Evolutionary conservation across 2,329 filamentous ascomycete genomes (phyloP), one percentile per base, ranked within the genome.

Genomic region (Onygenales sp.): DNA sequence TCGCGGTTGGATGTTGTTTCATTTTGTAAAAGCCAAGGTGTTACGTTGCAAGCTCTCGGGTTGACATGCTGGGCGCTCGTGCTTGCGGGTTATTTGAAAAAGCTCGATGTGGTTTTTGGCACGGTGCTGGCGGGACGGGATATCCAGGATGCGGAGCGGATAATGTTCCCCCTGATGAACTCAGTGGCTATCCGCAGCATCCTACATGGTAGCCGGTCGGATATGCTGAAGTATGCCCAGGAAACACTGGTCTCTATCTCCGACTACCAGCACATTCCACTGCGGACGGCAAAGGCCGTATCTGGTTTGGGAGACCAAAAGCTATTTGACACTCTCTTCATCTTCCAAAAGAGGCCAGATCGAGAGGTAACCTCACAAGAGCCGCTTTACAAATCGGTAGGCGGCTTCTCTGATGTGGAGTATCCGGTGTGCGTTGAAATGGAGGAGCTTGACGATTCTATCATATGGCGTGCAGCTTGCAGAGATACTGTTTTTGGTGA

Each of bases 161-260:
- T 92, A 10, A 76, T 91, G 63, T 96, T 95, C 62, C 92, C 91
- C 0, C 88, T 87, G 0, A 95, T 96, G 87, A 96, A 95, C 63
- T 95, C 91, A 0, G 83, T 95, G 0, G 81, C 86, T 0, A 75
- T 95, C 6, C 79, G 90, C 9, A 79, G 79, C 1, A 76, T 91
- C 2, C 66, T 95, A 2, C 86, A 93, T 60, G 88, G 88, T 1
- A 82, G 77, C 0, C 70, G 79, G 0, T 58, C 67, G 0, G 77
- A 83, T 0, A 84, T 94, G 70, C 70, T 95, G 32, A 76, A 74
- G 10, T 87, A 91, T 62, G 77, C 90, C 58, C 89, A 95, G 63
- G 79, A 84, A 2, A 85, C 80, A 56, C 80, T 87, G 67, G 74
- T 77, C 1, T 77, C 78, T 27, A 79, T 89, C 33, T 74, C 82